phyloP scores from a whole-genome alignment of 2,329 filamentous ascomycete species.

The Diplodia seriata region DNA sequence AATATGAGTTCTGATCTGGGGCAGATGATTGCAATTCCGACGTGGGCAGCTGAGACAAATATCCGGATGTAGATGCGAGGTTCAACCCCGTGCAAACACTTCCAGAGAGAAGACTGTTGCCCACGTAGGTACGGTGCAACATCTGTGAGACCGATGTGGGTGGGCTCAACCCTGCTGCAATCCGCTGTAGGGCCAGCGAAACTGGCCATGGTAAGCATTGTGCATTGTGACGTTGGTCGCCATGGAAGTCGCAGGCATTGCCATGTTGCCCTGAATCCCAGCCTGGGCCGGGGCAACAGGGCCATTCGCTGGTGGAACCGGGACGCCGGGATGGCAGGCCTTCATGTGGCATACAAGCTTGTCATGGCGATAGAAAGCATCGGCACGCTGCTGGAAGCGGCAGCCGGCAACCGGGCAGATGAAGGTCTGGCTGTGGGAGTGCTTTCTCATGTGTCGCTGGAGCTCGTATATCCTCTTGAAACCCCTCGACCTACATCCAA shows the following conservation, averaged over 20 bases:
- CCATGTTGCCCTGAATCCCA: neutral
- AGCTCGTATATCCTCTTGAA: conserved; percentile 1
- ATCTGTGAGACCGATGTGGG: no score
- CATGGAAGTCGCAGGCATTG: neutral
- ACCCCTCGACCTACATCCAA: neutral
- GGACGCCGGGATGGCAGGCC: neutral
- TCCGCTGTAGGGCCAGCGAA: neutral
- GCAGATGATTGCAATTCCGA: neutral
- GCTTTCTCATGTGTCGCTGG: conserved; percentile 10
- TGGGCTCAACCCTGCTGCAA: no score
- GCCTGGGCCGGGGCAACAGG: neutral
- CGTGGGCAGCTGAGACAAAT: no score
- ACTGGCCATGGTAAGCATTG: neutral
- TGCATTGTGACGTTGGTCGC: neutral
- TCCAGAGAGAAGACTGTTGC: no score
- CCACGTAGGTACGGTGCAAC: no score
- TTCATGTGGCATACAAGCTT: conserved; percentile 1
- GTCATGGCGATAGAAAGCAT: neutral
- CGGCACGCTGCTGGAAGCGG: neutral
- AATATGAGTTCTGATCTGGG: neutral
- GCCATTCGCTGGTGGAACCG: neutral
- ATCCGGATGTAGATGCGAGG: no score
- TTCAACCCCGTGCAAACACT: neutral
- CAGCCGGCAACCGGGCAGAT: conserved; percentile 7
- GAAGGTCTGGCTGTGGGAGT: neutral